phyloP scores from a whole-genome alignment of 2,329 filamentous ascomycete species.

The Aspergillus aculeatinus region DNA sequence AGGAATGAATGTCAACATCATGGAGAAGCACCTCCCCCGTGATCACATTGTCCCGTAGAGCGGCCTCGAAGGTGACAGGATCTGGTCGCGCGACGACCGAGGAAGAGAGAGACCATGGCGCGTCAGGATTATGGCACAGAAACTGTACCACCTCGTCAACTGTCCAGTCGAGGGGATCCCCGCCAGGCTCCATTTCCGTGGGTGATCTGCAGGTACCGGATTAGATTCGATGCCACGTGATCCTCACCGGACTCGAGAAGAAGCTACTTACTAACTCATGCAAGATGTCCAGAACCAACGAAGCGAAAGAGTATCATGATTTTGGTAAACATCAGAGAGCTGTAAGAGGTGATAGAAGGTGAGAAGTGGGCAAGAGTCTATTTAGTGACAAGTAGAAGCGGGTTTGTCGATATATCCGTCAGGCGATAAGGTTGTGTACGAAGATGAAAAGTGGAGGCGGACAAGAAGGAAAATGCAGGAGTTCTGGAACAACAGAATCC shows the following conservation, averaged over 20 bases:
- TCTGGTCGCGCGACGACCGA: slow-evolving; percentile 50
- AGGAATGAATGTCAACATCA: slow-evolving; percentile 49
- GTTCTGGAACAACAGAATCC: too few species aligned
- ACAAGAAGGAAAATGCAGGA: too few species aligned
- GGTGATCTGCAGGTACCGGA: background rate
- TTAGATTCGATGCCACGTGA: background rate
- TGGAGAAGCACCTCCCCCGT: slow-evolving; percentile 65
- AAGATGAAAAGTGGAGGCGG: background rate
- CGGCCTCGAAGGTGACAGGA: slow-evolving; percentile 51
- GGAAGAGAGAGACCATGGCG: slow-evolving; percentile 40
- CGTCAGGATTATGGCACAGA: slow-evolving; percentile 58
- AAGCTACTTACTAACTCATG: background rate
- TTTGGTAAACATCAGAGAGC: background rate
- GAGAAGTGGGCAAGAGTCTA: background rate
- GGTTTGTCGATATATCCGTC: background rate
- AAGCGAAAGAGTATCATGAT: background rate
- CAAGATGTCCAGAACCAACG: background rate
- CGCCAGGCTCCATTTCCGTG: slow-evolving; percentile 28
- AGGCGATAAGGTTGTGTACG: background rate
- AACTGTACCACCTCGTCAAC: slow-evolving; percentile 65
- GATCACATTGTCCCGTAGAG: slow-evolving; percentile 62
- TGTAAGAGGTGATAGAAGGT: background rate
- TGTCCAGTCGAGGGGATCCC: slow-evolving; percentile 74
- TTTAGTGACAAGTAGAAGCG: background rate
- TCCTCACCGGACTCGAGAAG: background rate